Conservation (phyloP, 2,329 filamentous ascomycete species). For the Diaporthe eres region DNA sequence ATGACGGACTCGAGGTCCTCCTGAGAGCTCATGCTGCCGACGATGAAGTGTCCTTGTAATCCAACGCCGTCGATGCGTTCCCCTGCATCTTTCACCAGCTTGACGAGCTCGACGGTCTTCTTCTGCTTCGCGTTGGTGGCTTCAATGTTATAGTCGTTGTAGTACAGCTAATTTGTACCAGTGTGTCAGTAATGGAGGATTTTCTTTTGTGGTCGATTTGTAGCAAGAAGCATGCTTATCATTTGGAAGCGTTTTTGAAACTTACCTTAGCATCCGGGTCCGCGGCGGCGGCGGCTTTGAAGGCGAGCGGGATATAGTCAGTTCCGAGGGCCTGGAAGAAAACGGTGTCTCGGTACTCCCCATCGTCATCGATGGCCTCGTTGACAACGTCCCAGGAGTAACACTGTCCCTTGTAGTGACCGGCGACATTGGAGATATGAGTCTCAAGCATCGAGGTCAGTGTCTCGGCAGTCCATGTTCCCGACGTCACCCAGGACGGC, state of each 20-base stretch:
- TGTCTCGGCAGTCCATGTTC: constrained; percentile 69
- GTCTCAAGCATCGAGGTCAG: constrained; percentile 67
- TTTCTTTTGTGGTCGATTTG: not conserved
- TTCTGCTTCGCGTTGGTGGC: constrained; percentile 61
- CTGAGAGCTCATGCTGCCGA: constrained; percentile 63
- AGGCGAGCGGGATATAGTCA: constrained; percentile 70
- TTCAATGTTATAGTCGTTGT: constrained; percentile 69
- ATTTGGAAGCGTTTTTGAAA: no score
- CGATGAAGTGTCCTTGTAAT: constrained; percentile 72
- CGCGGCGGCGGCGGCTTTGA: constrained; percentile 67
- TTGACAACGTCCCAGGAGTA: constrained; percentile 78
- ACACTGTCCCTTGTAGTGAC: constrained; percentile 69
- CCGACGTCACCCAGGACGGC: constrained; percentile 61
- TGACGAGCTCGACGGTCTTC: constrained; percentile 59
- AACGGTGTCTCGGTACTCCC: constrained; percentile 65
- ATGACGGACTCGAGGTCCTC: constrained; percentile 61
- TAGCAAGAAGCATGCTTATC: not conserved
- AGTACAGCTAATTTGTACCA: constrained; percentile 63
- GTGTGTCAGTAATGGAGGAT: not conserved
- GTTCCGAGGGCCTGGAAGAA: constrained; percentile 70
- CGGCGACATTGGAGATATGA: constrained; percentile 71
- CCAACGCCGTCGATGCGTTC: constrained; percentile 73
- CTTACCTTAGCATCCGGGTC: constrained; percentile 57
- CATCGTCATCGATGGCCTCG: constrained; percentile 72
- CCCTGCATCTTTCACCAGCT: constrained; percentile 60